Conservation (phyloP, 805 yeast species). For the Metschnikowia henanensis region DNA sequence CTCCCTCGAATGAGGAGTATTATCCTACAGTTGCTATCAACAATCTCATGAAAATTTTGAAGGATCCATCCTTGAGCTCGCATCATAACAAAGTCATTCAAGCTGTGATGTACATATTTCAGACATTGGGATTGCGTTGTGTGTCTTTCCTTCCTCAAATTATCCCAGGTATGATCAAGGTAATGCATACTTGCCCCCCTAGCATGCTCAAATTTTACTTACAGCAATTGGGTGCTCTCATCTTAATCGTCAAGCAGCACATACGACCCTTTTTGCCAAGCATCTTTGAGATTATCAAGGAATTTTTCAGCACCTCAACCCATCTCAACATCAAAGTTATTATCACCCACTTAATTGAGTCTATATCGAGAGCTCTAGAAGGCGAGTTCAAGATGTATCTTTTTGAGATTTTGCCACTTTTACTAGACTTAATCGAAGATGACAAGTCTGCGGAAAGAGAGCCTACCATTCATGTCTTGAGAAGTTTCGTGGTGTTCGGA, state of each 20-base stretch:
- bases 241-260: constrained; percentile 84
- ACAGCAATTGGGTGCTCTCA: constrained; percentile 80
- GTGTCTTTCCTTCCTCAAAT: constrained; percentile 87
- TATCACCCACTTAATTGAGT: constrained; percentile 76
- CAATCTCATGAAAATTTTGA: constrained; percentile 77
- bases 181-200: constrained; percentile 79
- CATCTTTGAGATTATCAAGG: constrained; percentile 72
- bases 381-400: constrained; percentile 89
- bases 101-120: constrained; percentile 88
- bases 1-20: constrained; percentile 90
- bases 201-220: constrained; percentile 84
- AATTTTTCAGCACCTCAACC: constrained; percentile 53
- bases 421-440: constrained; percentile 74
- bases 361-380: constrained; percentile 81
- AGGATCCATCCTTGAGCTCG: constrained; percentile 78
- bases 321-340: constrained; percentile 69
- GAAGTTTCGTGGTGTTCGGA: constrained; percentile 85
- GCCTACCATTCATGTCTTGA: constrained; percentile 71
- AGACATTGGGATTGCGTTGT: constrained; percentile 83
- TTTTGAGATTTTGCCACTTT: constrained; percentile 72
- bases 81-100: constrained; percentile 95
- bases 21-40: constrained; percentile 94
- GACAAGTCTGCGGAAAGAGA: constrained; percentile 61
- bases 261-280: constrained; percentile 79
- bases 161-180: constrained; percentile 82